Percentiles rank a stretch among this genome's conserved stretches.
Evolutionary conservation across 495 filamentous ascomycete species (phyloP).

Genomic region (Paragyromitra xinjiangensis): DNA sequence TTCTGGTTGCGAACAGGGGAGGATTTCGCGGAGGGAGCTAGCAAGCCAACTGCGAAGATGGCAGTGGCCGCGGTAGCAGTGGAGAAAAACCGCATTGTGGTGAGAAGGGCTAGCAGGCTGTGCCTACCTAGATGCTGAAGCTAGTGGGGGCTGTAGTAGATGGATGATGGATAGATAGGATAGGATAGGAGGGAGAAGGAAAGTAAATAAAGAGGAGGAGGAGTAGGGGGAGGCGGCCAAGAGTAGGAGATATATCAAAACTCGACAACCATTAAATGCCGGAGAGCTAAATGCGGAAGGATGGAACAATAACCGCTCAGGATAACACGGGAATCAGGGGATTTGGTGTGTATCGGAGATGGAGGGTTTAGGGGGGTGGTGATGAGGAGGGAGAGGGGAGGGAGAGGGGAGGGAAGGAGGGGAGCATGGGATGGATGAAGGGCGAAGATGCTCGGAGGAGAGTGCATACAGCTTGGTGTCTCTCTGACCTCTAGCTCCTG

Average conservation of each 20-base stretch:
- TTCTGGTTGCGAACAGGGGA: constrained; percentile 42
- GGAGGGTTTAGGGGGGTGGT: constrained; percentile 7
- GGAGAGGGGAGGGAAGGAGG: neutral
- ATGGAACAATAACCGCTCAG: constrained; percentile 47
- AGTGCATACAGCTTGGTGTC: neutral
- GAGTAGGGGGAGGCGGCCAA: neutral
- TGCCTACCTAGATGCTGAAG: constrained; percentile 39
- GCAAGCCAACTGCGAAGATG: constrained; percentile 33
- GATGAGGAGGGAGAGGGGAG: neutral
- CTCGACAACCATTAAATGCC: constrained; percentile 19
- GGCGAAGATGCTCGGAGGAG: constrained; percentile 25
- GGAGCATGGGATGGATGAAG: neutral
- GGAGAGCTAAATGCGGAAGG: constrained; percentile 27
- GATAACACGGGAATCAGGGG: constrained; percentile 43
- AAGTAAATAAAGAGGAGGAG: constrained; percentile 29
- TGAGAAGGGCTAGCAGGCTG: constrained; percentile 31
- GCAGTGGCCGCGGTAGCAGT: constrained; percentile 33
- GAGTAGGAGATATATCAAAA: constrained; percentile 51
- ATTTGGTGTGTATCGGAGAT: constrained; percentile 50
- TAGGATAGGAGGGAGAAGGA: constrained; percentile 19
- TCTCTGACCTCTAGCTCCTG: neutral
- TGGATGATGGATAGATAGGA: constrained; percentile 31
- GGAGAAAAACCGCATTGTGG: constrained; percentile 44
- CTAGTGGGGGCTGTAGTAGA: neutral
- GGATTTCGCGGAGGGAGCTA: constrained; percentile 24